Evolutionary conservation across 1,139 yeast species (phyloP), one percentile per base, ranked within the genome.

Genomic region (Lizanozyma gosingica): DNA sequence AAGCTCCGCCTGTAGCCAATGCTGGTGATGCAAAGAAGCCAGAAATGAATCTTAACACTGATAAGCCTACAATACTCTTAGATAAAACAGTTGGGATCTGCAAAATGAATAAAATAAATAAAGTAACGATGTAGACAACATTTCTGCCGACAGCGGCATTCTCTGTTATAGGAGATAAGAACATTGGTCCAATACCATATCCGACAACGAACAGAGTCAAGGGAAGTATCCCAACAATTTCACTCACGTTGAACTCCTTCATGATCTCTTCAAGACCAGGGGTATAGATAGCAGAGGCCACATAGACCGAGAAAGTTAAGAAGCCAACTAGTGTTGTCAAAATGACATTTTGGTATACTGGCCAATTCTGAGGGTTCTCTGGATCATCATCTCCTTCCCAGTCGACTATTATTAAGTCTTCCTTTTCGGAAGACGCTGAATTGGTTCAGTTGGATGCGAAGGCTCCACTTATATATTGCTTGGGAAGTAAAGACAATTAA

Each of bases 21-120:
- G 94, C 88, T 3, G 96, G 96, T 3, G 92, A 78, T 1, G 94
- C 85, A 43, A 83, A 70, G 29, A 83, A 67, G 2, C 97, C 97
- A 34, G 88, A 74, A 49, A 88, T 76, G 56, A 87, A 84, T 50
- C 97, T 70, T 40, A 85, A 63, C 2, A 86, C 82, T 38, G 85
- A 63, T 35, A 84, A 66, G 18, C 75, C 66, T 41, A 74, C 61
- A 46, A 82, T 77, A 47, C 80, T 74, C 22, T 66, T 58, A 1
- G 85, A 64, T 43, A 81, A 64, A 14, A 86, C 90, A 18, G 54
- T 50, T 14, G 54, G 54, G 40, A 82, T 82, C 42, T 90, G 92
- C 82, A 82, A 77, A 18, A 80, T 78, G 59, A 83, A 81, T 35
- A 83, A 69, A 27, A 75, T 47, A 3, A 90, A 90, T 51, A 83